phyloP scores from a whole-genome alignment of 495 filamentous ascomycete genomes.

The Hyaloscypha hepaticicola region DNA sequence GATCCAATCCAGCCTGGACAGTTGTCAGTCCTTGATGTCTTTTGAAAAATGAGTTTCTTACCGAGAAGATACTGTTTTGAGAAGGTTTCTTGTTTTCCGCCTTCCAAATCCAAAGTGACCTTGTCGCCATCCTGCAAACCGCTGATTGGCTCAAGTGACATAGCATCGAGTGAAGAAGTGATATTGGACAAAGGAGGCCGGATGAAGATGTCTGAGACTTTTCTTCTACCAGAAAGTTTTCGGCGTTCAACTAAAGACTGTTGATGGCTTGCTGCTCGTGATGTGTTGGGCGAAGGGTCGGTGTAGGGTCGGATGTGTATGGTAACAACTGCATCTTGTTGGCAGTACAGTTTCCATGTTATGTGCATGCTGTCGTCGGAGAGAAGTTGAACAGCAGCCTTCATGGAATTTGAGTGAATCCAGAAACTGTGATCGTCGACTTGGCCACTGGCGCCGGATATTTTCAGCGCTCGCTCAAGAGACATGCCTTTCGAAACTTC shows the following conservation, averaged over 20 bases:
- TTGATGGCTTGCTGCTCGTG: constrained; percentile 1
- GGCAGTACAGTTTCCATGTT: constrained; percentile 7
- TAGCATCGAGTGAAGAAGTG: no score
- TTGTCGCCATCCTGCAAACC: not conserved
- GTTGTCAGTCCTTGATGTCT: not conserved
- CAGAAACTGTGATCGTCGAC: not conserved
- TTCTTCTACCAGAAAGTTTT: not conserved
- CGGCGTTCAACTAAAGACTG: not conserved
- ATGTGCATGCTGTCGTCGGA: constrained; percentile 2
- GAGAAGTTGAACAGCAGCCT: constrained; percentile 3
- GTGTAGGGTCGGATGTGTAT: not conserved
- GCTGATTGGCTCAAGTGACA: no score
- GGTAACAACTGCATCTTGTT: not conserved
- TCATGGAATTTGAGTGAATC: constrained; percentile 1
- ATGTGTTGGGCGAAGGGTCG: constrained; percentile 5
- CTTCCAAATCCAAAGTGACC: constrained; percentile 3
- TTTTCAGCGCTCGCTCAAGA: not conserved
- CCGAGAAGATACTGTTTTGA: constrained; percentile 1
- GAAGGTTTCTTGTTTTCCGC: not conserved
- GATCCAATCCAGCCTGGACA: constrained; percentile 11
- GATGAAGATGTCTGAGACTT: constrained; percentile 5
- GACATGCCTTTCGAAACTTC: not conserved
- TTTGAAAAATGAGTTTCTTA: not conserved
- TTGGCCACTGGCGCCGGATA: not conserved
- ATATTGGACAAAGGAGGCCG: not conserved